Conservation (phyloP, 2,329 filamentous ascomycete genomes). For the Coleophoma cylindrospora region DNA sequence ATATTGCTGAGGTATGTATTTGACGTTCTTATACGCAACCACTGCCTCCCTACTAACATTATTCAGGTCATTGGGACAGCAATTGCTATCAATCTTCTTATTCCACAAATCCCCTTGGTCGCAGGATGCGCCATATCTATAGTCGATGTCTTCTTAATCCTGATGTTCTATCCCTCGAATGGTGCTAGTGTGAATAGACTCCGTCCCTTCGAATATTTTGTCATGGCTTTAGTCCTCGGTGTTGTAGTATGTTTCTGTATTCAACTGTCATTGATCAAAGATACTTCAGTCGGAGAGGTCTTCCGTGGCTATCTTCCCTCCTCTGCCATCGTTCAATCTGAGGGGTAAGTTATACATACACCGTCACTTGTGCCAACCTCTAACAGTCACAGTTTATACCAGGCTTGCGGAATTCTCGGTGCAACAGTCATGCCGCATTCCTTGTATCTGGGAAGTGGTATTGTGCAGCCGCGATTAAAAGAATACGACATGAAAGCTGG, state of each 20-base stretch:
- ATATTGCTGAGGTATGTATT: slow-evolving; percentile 47
- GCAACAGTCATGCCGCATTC: slow-evolving; percentile 72
- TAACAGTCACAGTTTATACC: slow-evolving; percentile 44
- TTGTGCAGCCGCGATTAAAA: slow-evolving; percentile 61
- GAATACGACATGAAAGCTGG: slow-evolving; percentile 58
- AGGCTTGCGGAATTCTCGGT: slow-evolving; percentile 71
- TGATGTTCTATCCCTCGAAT: slow-evolving; percentile 60
- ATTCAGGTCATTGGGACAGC: slow-evolving; percentile 62
- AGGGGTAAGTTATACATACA: slow-evolving; percentile 35
- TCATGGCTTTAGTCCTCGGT: slow-evolving; percentile 58
- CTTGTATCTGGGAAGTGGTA: slow-evolving; percentile 63
- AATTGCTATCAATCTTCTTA: slow-evolving; percentile 62
- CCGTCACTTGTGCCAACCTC: slow-evolving; percentile 11
- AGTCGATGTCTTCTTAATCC: slow-evolving; percentile 60
- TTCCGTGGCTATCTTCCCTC: slow-evolving; percentile 64
- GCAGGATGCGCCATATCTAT: slow-evolving; percentile 66
- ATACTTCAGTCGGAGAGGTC: slow-evolving; percentile 51
- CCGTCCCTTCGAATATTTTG: slow-evolving; percentile 60
- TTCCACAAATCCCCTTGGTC: slow-evolving; percentile 58
- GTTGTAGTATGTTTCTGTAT: slow-evolving; percentile 69
- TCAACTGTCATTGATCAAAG: slow-evolving; percentile 57
- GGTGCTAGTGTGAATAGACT: slow-evolving; percentile 50
- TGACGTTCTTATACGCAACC: not conserved
- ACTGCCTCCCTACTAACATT: not conserved
- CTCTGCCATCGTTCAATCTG: slow-evolving; percentile 47